Evolutionary conservation across 805 yeast genomes (phyloP), one percentile per base, ranked within the genome.

Genomic region (Middelhovenomyces tepae): DNA sequence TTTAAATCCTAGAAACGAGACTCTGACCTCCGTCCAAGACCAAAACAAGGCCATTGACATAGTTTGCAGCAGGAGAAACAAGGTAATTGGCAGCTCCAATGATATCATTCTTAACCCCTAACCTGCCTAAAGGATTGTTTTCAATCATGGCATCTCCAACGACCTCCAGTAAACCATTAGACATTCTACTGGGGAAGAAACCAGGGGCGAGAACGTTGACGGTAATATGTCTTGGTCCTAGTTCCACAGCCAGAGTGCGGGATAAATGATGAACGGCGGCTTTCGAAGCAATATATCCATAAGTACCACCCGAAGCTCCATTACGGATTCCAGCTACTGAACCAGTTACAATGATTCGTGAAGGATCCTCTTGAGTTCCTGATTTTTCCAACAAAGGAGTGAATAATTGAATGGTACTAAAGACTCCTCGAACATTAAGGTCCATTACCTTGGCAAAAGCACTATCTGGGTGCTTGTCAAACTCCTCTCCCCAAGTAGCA

Each of bases 21-120:
- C n/a, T n/a, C n/a, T n/a, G n/a, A n/a, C 87, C 89, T 11, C 89
- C 89, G 47, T 79, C 87, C 18, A 79, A 55, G 7, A 84, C 81
- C 25, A 80, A 53, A 4, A 77, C 77, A 4, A 67, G 63, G 7
- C 89, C 87, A 44, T 77, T 79, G 36, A 78, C 48, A 49, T 79
- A 79, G 46, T 65, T 65, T 1, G 77, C 65, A 36, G 74, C 74
- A 42, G 65, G 66, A 7, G 73, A 62, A 45, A 73, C 63, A 48
- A 79, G 63, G 59, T 69, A 80, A 32, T 78, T 53, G 10, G 71
- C 63, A 7, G 69, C 65, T 31, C 64, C 68, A 46, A 70, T 70
- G 31, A 79, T 56, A 48, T 79, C 89, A 31, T 68, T 69, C 40
- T 71, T 67, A 30, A 42, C 62, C 4, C 89, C 89, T 30, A 78